Conservation (phyloP, 441 rosid genomes). For the Gossypium trilobum region DNA sequence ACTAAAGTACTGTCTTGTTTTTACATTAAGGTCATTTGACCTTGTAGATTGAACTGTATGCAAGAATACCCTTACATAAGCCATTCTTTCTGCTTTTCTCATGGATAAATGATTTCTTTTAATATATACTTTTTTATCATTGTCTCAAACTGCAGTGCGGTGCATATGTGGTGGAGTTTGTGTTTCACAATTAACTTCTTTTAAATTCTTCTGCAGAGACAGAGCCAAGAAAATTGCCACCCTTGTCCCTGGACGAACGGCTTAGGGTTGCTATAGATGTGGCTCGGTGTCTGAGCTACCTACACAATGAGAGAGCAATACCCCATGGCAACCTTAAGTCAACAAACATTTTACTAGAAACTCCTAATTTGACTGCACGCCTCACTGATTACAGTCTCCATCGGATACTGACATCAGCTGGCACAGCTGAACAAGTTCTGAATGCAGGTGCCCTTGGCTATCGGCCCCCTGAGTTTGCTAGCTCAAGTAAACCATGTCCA, state of each 20-base stretch:
- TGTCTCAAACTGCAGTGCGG: background rate
- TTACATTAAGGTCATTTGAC: background rate
- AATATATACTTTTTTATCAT: background rate
- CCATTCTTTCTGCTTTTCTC: background rate
- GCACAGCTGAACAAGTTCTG: slow-evolving; percentile 61
- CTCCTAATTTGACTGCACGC: slow-evolving; percentile 33
- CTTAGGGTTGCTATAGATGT: slow-evolving; percentile 43
- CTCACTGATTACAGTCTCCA: slow-evolving; percentile 65
- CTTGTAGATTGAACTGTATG: background rate
- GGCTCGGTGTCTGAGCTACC: slow-evolving; percentile 53
- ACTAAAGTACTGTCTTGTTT: background rate
- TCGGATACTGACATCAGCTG: slow-evolving; percentile 50
- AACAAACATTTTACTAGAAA: slow-evolving; percentile 44
- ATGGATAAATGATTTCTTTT: background rate
- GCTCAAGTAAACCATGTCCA: slow-evolving; percentile 56
- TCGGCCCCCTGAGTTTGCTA: slow-evolving; percentile 62
- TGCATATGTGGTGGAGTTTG: background rate
- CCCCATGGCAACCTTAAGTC: slow-evolving; percentile 76
- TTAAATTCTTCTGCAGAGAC: slow-evolving; percentile 33
- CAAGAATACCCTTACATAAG: background rate
- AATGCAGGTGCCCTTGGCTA: slow-evolving; percentile 64
- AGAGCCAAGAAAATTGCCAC: slow-evolving; percentile 33
- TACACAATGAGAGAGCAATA: slow-evolving; percentile 55
- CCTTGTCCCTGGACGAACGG: slow-evolving; percentile 37
- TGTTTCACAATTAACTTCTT: background rate